Base-by-base conservation (phyloP, 1,284 basidiomycete species). In the Stygiomarasmius scandens region DNA sequence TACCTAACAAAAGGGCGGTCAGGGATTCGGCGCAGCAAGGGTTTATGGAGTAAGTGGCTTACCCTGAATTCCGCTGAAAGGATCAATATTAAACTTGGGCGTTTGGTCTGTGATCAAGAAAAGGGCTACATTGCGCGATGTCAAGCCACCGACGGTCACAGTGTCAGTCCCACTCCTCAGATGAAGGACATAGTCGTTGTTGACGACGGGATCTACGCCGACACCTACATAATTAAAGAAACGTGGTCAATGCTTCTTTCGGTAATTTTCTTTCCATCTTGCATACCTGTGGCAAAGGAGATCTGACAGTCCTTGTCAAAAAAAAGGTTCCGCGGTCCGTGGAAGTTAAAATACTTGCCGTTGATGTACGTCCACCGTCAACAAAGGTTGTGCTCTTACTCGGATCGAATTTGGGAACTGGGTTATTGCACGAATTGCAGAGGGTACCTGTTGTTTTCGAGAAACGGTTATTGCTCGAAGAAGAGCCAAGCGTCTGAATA, bases 61-160 rank as follows among this genome's bases (percentile, higher is more conserved):
- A 78, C 79, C 81, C 67, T 80, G 77, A 58, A 82, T 83, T 8
- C 81, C 81, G 61, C 78, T 78, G 73, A 82, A 84, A 2, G 81
- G 82, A 67, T 84, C 79, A 22, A 58, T 56, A 34, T 59, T 54
- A 32, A 64, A 64, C 1, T 45, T 56, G 14, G 61, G 24, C 1
- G 61, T 62, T 52, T 63, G 62, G 56, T 64, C 55, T 5, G 59
- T 64, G 58, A 63, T 61, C 22, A 65, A 58, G 45, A 56, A 59
- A 9, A 65, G 47, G 2, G 49, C 34, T 5, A 59, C 59, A 25
- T 61, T 55, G 45, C 50, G 25, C 2, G 57, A 43, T n/a, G 24
- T 57, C 14, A 65, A 25, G 41, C 57, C 59, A 19, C 59, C 64
- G 47, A 65, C 48, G 12, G 50, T 38, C 3, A 65, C 59, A 2